Percentiles rank a stretch among this genome's conserved stretches.
These are phyloP conservation scores for Ceriops decandra DNA, from an alignment of 345 rosid genomes.

Conservation along the genomic window DNA sequence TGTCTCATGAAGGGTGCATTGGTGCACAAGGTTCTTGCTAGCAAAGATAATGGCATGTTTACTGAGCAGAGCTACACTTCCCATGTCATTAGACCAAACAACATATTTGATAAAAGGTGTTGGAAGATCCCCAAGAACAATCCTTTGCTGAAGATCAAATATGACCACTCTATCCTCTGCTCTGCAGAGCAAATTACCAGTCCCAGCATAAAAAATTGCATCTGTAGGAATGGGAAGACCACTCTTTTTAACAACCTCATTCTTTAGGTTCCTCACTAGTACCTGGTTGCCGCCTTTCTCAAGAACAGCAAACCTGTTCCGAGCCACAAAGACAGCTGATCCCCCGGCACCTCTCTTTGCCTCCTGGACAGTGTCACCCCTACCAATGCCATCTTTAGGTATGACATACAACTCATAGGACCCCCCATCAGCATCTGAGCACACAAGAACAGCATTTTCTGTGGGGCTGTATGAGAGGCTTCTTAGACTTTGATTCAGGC, in stretches of 20 bases:
- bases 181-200: slow-evolving; percentile 79
- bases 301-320: slow-evolving; percentile 85
- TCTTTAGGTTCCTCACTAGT: slow-evolving; percentile 65
- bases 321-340: slow-evolving; percentile 77
- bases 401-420: slow-evolving; percentile 81
- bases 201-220: slow-evolving; percentile 89
- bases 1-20: slow-evolving; percentile 88
- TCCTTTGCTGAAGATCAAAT: slow-evolving; percentile 86
- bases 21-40: slow-evolving; percentile 73
- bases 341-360: slow-evolving; percentile 84
- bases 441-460: slow-evolving; percentile 78
- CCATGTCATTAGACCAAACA: slow-evolving; percentile 94
- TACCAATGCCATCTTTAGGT: slow-evolving; percentile 68
- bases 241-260: slow-evolving; percentile 77
- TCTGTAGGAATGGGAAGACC: slow-evolving; percentile 67
- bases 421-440: slow-evolving; percentile 92
- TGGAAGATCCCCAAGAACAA: slow-evolving; percentile 79
- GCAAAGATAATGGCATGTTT: slow-evolving; percentile 85
- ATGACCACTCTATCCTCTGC: slow-evolving; percentile 81
- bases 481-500: slow-evolving; percentile 83
- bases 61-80: slow-evolving; percentile 87
- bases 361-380: slow-evolving; percentile 68
- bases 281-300: slow-evolving; percentile 87
- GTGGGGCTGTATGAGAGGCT: slow-evolving; percentile 90
- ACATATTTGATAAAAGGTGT: slow-evolving; percentile 73